Evolutionary conservation across 345 rosid genomes (phyloP).

Genomic region (Melaleuca alternifolia): DNA sequence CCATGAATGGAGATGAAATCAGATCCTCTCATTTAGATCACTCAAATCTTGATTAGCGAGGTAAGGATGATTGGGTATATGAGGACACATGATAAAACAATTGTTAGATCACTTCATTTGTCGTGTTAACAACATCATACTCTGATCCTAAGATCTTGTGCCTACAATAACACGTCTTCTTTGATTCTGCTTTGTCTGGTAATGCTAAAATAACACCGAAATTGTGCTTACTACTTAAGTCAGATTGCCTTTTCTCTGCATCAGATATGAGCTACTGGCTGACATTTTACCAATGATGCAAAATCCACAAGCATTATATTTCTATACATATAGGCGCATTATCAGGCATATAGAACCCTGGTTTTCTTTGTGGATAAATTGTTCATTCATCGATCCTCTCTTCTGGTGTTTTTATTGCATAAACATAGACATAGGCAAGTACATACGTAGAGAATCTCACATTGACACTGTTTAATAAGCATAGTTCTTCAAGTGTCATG

Average conservation of each 20-base stretch:
- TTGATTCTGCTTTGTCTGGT: not conserved
- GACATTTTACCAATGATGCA: not conserved
- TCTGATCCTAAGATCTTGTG: not conserved
- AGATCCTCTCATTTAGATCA: not conserved
- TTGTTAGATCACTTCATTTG: not conserved
- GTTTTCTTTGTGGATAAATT: not conserved
- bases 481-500: not conserved
- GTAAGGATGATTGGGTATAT: not conserved
- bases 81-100: not conserved
- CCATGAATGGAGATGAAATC: conserved; percentile 2
- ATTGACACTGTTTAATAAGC: not conserved
- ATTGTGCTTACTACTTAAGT: not conserved
- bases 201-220: not conserved
- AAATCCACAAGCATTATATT: not conserved
- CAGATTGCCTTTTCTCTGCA: not conserved
- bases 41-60: not conserved
- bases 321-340: not conserved
- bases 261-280: not conserved
- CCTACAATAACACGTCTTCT: not conserved
- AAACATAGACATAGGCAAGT: not conserved
- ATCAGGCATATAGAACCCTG: not conserved
- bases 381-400: not conserved
- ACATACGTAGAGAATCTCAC: not conserved
- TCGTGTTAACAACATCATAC: not conserved
- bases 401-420: not conserved